Evolutionary conservation across 345 rosid genomes (phyloP).

Genomic region (Syzygium grande): DNA sequence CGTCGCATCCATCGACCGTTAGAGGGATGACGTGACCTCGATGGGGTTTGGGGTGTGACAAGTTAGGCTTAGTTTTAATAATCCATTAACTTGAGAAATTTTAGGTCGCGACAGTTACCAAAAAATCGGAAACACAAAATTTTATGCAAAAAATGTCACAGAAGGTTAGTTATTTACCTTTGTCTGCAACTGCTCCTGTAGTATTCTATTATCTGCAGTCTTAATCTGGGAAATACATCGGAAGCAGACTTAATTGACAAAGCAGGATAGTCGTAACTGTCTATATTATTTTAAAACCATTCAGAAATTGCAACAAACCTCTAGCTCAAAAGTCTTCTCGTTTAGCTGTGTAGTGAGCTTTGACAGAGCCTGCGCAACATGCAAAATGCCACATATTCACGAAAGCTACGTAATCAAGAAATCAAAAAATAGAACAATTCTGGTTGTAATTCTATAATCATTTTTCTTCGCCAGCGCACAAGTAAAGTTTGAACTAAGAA

Average conservation of each 20-base stretch:
- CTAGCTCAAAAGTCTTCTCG: slow-evolving; percentile 58
- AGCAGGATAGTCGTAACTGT: not conserved
- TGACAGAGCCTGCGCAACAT: slow-evolving; percentile 35
- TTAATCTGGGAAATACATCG: slow-evolving; percentile 31
- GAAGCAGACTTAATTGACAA: not conserved
- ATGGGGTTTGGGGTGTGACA: too few relatives aligned
- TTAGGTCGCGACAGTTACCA: too few relatives aligned
- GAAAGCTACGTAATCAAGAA: not conserved
- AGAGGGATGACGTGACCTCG: too few relatives aligned
- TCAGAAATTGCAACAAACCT: slow-evolving; percentile 30
- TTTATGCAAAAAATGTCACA: not conserved
- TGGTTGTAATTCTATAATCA: not conserved
- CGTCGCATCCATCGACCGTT: too few relatives aligned
- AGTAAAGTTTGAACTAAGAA: not conserved
- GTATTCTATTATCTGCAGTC: slow-evolving; percentile 65
- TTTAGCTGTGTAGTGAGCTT: slow-evolving; percentile 50
- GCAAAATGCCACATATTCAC: not conserved
- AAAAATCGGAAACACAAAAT: not conserved
- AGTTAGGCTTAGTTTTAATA: too few relatives aligned
- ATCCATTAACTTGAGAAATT: too few relatives aligned
- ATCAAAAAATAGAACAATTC: not conserved
- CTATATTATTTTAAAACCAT: not conserved
- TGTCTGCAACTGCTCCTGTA: slow-evolving; percentile 60
- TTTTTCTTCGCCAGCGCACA: not conserved
- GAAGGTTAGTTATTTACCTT: slow-evolving; percentile 33